These are phyloP conservation scores for Diaporthe destruens DNA, from an alignment of 2,329 filamentous ascomycete species.

Conservation along the genomic window DNA sequence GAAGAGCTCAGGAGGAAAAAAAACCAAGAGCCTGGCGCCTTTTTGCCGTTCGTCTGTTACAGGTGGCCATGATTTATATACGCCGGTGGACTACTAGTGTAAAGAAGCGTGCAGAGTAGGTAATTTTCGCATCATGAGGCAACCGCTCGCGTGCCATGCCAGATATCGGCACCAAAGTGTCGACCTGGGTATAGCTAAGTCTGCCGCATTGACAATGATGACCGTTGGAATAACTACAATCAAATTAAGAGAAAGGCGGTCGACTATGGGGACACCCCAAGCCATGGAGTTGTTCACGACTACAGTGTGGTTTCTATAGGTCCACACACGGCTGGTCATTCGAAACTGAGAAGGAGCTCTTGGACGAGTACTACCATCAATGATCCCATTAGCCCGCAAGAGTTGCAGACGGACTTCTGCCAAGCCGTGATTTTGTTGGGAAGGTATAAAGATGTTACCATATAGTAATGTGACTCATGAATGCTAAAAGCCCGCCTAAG, in stretches of 20 bases:
- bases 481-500: background rate
- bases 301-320: background rate
- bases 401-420: constrained; percentile 4
- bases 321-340: background rate
- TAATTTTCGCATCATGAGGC: background rate
- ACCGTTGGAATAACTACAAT: background rate
- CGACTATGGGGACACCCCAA: background rate
- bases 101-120: no score
- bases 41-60: background rate
- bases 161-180: background rate
- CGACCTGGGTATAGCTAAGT: no score
- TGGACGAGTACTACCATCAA: background rate
- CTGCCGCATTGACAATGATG: background rate
- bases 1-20: background rate
- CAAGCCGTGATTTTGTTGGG: constrained; percentile 8
- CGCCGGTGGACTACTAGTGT: no score
- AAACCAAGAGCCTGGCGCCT: background rate
- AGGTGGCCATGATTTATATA: background rate
- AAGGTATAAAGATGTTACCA: background rate
- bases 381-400: background rate
- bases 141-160: background rate
- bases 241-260: background rate
- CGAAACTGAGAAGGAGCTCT: background rate
- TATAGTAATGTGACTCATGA: background rate
- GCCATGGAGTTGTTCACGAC: background rate